Conservation (phyloP, 495 filamentous ascomycete genomes). For the Tuber umbilicatum region DNA sequence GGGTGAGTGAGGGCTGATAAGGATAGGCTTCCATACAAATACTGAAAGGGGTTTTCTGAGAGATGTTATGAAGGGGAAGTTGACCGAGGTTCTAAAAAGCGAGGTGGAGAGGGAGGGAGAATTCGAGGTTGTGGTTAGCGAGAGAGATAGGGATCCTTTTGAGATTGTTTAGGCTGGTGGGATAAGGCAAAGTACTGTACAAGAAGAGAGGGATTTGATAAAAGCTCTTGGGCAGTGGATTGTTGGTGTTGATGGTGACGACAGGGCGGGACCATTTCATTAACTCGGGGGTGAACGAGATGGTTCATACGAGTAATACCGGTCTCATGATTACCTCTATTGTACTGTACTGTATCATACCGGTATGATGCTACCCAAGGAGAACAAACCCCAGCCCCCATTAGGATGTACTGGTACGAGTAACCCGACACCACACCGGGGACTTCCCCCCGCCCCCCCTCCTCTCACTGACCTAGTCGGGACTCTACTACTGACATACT, state of each 20-base stretch:
- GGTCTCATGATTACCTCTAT: too few species aligned
- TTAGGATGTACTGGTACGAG: too few species aligned
- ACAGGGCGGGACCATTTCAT: too few species aligned
- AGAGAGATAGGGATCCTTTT: constrained; percentile 73
- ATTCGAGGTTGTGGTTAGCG: constrained; percentile 64
- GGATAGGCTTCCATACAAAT: constrained; percentile 74
- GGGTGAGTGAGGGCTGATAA: not conserved
- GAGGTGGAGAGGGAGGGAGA: constrained; percentile 48
- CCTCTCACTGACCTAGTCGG: too few species aligned
- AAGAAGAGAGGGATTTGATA: not conserved
- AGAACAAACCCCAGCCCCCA: too few species aligned
- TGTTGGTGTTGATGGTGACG: not conserved
- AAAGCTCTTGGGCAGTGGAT: not conserved
- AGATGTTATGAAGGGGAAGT: constrained; percentile 59
- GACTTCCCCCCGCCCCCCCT: too few species aligned
- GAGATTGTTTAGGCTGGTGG: constrained; percentile 50
- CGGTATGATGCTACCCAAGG: too few species aligned
- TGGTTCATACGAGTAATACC: too few species aligned
- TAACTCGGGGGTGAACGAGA: too few species aligned
- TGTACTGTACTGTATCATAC: too few species aligned
- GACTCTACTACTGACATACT: too few species aligned
- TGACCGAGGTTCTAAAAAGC: constrained; percentile 52
- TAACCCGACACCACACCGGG: too few species aligned
- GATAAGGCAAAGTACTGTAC: not conserved
- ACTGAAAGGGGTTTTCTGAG: constrained; percentile 75